Evolutionary conservation across 495 filamentous ascomycete genomes (phyloP).

Genomic region (Acidomyces sp.): DNA sequence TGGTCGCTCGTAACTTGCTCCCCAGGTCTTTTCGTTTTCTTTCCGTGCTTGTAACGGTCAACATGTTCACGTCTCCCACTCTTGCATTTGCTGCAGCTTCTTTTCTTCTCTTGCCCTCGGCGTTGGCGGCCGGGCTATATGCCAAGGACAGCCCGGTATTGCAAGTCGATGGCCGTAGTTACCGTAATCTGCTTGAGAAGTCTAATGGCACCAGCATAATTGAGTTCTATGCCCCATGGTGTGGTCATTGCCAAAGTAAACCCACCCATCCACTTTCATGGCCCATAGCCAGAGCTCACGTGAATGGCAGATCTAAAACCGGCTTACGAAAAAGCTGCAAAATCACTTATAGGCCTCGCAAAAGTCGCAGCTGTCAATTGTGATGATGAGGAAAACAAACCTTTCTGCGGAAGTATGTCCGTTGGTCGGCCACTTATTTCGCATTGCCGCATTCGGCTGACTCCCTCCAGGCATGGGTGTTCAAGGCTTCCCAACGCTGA

Average conservation of each 20-base stretch:
- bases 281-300: too few relatives aligned
- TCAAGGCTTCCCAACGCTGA: slow-evolving; percentile 90
- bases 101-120: slow-evolving; percentile 39
- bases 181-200: slow-evolving; percentile 70
- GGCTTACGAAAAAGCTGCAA: slow-evolving; percentile 86
- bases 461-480: too few relatives aligned
- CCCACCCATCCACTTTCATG: too few relatives aligned
- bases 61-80: neutral
- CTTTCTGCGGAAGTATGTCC: slow-evolving; percentile 72
- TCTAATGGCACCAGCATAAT: slow-evolving; percentile 67
- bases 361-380: slow-evolving; percentile 94
- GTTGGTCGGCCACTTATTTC: too few relatives aligned
- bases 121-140: slow-evolving; percentile 62
- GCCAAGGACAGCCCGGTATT: slow-evolving; percentile 76
- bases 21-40: too few relatives aligned
- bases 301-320: slow-evolving; percentile 91
- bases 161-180: slow-evolving; percentile 71
- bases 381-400: slow-evolving; percentile 88
- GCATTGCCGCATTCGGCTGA: too few relatives aligned
- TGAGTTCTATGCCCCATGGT: slow-evolving; percentile 85
- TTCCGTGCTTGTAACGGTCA: neutral
- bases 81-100: neutral
- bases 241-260: slow-evolving; percentile 93
- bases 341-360: slow-evolving; percentile 73
- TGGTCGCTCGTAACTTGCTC: too few relatives aligned